Conservation (phyloP, 805 yeast genomes). For the Ogataea nonfermentans region DNA sequence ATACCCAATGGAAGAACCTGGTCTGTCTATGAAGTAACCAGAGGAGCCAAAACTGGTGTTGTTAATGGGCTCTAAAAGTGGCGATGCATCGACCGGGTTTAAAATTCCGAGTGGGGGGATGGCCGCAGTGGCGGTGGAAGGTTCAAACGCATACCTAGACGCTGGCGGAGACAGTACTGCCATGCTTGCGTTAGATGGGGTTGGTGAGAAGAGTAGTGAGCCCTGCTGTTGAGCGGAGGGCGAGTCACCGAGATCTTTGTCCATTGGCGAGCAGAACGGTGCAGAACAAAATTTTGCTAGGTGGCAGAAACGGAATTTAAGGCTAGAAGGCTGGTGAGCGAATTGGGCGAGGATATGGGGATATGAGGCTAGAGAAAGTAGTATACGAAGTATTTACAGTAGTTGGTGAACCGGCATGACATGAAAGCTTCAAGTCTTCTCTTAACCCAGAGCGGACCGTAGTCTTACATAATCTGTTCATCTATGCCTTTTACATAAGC, state of each 20-base stretch:
- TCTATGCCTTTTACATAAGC: neutral
- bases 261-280: constrained; percentile 11
- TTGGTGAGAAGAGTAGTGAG: constrained; percentile 22
- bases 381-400: neutral
- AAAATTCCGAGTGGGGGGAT: constrained; percentile 26
- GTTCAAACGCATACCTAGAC: constrained; percentile 36
- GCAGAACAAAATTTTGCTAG: constrained; percentile 10
- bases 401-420: too few species aligned
- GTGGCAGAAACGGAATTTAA: constrained; percentile 11
- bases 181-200: constrained; percentile 31
- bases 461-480: neutral
- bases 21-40: constrained; percentile 18
- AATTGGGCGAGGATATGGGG: neutral
- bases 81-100: constrained; percentile 17
- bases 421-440: too few species aligned
- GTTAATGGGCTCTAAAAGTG: constrained; percentile 17
- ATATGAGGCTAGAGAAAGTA: neutral
- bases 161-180: constrained; percentile 44
- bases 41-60: constrained; percentile 9
- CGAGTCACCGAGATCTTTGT: constrained; percentile 19
- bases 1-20: constrained; percentile 16
- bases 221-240: constrained; percentile 17
- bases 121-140: constrained; percentile 22
- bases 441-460: too few species aligned
- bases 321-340: neutral